Percentiles rank a stretch among this genome's conserved stretches.
These are phyloP conservation scores for Perkinsus marinus DNA, from an alignment of 169 alveolate genomes.

Conservation along the genomic window DNA sequence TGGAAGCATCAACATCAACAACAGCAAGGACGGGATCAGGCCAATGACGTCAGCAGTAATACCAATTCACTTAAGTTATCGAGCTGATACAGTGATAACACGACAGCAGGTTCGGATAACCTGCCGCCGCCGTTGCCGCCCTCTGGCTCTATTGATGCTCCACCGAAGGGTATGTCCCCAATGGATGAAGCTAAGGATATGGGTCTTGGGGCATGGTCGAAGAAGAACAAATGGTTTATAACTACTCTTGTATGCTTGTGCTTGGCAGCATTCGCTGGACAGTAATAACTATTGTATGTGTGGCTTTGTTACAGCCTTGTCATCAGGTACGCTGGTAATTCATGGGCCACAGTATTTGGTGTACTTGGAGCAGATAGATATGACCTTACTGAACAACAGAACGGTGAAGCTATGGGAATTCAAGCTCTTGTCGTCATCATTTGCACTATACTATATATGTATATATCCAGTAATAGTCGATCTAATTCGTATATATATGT, in stretches of 20 bases:
- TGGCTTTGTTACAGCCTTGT: too few species aligned
- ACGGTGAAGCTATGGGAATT: background rate
- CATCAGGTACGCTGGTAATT: background rate
- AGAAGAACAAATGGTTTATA: background rate
- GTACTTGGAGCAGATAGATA: background rate
- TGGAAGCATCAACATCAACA: background rate
- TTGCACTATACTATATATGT: background rate
- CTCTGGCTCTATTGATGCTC: too few species aligned
- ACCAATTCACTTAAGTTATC: too few species aligned
- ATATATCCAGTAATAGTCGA: background rate
- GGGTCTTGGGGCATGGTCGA: background rate
- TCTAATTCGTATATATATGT: too few species aligned
- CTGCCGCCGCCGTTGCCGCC: too few species aligned
- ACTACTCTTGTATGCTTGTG: background rate
- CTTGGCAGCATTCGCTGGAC: background rate
- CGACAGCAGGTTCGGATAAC: background rate
- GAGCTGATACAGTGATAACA: background rate
- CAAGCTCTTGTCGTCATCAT: background rate
- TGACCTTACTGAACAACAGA: background rate
- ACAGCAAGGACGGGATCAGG: too few species aligned
- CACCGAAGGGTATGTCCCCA: background rate
- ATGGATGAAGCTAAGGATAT: background rate
- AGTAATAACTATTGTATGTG: background rate
- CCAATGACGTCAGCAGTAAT: background rate
- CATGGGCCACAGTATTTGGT: background rate